phyloP scores from a whole-genome alignment of 768 basidiomycete genomes.

The Trichaptum fuscoviolaceum region DNA sequence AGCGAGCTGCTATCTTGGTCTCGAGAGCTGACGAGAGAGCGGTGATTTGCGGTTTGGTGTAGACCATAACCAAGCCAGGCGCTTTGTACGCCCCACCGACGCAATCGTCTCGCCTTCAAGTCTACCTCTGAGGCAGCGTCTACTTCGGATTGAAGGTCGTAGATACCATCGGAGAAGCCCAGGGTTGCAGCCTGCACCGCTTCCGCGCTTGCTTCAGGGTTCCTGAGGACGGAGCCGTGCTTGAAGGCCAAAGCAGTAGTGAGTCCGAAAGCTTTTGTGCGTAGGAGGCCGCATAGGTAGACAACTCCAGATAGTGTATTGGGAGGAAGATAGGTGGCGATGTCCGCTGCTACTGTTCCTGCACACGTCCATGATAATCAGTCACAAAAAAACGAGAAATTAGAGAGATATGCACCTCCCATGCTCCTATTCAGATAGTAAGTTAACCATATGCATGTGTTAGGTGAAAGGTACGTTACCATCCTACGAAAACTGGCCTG shows the following conservation, averaged over 20 bases:
- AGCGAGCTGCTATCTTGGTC: slow-evolving; percentile 22
- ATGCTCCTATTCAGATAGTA: background rate
- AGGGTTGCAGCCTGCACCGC: background rate
- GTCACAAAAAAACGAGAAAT: slow-evolving; percentile 21
- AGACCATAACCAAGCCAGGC: slow-evolving; percentile 22
- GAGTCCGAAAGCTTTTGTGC: slow-evolving; percentile 6
- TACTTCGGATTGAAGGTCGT: slow-evolving; percentile 13
- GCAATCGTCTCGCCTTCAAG: slow-evolving; percentile 18
- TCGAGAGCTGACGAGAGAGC: slow-evolving; percentile 18
- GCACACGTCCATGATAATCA: slow-evolving; percentile 24
- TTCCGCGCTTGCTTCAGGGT: too few species aligned
- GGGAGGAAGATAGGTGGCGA: slow-evolving; percentile 19
- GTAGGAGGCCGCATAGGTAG: slow-evolving; percentile 15
- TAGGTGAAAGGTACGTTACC: slow-evolving; percentile 28
- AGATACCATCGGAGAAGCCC: background rate
- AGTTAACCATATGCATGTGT: background rate
- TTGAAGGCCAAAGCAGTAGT: background rate
- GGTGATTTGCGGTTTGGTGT: slow-evolving; percentile 22
- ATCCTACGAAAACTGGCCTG: slow-evolving; percentile 29
- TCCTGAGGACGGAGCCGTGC: too few species aligned
- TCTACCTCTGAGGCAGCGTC: slow-evolving; percentile 20
- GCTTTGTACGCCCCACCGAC: slow-evolving; percentile 15
- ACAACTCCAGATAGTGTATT: slow-evolving; percentile 18
- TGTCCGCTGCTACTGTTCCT: slow-evolving; percentile 22
- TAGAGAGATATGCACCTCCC: slow-evolving; percentile 12